Evolutionary conservation across 1,139 yeast species (phyloP), one percentile per base, ranked within the genome.

Genomic region (Meyerozyma smithsonii): DNA sequence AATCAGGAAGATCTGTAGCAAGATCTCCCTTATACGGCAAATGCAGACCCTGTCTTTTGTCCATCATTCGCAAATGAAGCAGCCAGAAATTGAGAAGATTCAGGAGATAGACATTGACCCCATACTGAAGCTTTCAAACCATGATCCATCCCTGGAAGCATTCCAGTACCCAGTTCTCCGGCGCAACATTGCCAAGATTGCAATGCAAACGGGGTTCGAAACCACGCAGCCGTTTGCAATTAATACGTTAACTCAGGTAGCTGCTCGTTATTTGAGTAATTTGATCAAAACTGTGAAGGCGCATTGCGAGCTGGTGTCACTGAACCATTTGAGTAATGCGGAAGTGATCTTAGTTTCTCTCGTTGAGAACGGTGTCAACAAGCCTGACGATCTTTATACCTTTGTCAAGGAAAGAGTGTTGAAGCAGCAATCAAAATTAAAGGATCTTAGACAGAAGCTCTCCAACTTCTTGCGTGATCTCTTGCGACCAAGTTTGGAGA

Each of bases 181-280:
- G 47, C 79, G 86, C 48, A 77, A 82, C 36, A 77, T 87, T 1
- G 78, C 90, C 12, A 88, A 89, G 45, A 67, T 94, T 19, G 81
- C 88, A 1, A 92, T 92, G 97, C 86, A 88, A 41, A 83, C 86
- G 26, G 99, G 99, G 0, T 94, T 87, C 65, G 97, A 94, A 62
- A 71, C 83, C 1, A 78, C 95, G 0, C 88, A 87, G 48, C 78
- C 84, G 10, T 68, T 74, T 44, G 97, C 97, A 2, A 73, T 87
- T 18, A 85, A 86, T 45, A 76, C 89, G 2, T 63, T 94, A 42
- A 79, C 97, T 0, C 95, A 89, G 50, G 64, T 92, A 32, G 94
- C 97, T 0, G 92, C 86, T 35, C 82, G 76, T 43, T 90, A 86
- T 55, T 56, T 94, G 62, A 71, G 80, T 28, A 89, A 87, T 54